Evolutionary conservation across 2,329 filamentous ascomycete species (phyloP), one percentile per base, ranked within the genome.

Genomic region (Claviceps citrina): DNA sequence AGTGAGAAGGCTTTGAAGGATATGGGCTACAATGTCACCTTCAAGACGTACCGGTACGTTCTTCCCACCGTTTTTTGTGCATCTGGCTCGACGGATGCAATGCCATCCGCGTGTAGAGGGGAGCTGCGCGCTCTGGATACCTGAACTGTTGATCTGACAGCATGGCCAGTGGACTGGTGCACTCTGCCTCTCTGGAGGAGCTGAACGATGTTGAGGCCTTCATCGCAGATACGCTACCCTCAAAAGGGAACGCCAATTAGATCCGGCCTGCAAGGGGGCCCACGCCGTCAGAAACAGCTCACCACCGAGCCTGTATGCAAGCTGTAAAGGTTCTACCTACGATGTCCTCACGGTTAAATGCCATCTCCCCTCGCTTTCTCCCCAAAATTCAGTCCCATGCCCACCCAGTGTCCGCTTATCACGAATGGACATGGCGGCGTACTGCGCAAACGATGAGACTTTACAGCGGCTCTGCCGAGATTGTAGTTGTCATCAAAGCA

Each of bases 171-270:
- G 71, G 72, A 9, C 71, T 95, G 55, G 67, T 67, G 12, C 89
- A 96, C 57, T 81, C 78, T 5, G 85, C 85, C 2, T 78, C 78
- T 49, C 68, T 76, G 5, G 66, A 81, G 46, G 89, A 95, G 63
- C 75, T 95, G 40, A 74, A 91, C 46, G 82, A 93, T 50, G 66
- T 95, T 15, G 84, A 91, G 61, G 56, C 51, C 1, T 78, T 73
- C 45, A 46, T 78, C 38, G 56, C 50, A 26, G 54, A 61, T 41
- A 60, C 59, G 33, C 58, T 77, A 39, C 67, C 70, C 5, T 52
- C 62, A 0, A 45, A 50, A 37, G 43, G 37, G 10, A 38, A 44
- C 27, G 20, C 27, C 15, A 28, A 36, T 10, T 42, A 35, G 31
- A 13, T 34, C 13, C 31, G 26, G 28, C 36, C 13, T 39, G 38